Base-by-base conservation (phyloP, 108 stramenopile genomes). In the Cylindrotheca closterium region DNA sequence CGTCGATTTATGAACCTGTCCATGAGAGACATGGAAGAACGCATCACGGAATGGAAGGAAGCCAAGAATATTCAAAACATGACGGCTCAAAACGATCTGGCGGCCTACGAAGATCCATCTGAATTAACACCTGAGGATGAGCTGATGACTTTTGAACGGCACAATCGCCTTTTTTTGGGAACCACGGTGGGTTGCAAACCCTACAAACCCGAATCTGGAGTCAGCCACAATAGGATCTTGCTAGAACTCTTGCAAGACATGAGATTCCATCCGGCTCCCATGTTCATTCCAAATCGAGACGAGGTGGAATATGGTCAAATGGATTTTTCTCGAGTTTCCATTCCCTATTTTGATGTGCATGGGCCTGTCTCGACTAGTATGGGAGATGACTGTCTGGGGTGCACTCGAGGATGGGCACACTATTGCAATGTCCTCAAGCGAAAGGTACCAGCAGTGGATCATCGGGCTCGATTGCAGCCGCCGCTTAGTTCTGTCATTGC, bases 301-400 rank as follows among this genome's bases (percentile, higher is more conserved):
- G 71, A 78, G 28, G 58, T 53, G 18, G 80, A 83, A 47, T 56
- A 71, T 47, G 74, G 63, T 12, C 61, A 73, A 34, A 66, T 55
- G 64, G 78, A 68, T 19, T 59, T 65, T 31, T 37, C 53, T 45
- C 64, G 55, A 28, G 67, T 72, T 47, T 67, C 73, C 0, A 71
- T 93, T 55, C 84, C 83, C 17, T 76, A 93, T 30, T 93, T 89
- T 62, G 72, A 81, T 63, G 79, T 88, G 3, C 83, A 90, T 25
- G 92, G 92, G 27, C 92, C 92, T 3, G 61, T 86, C 46, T 74
- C 83, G 37, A 90, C 92, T 21, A 83, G 88, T 55, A 60, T 87
- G 0, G 92, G 92, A n/a, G 92, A 93, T 71, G 87, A 84, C 33
- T 93, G 92, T 51, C 53, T 84, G 24, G 92, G 92, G 10, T 93